Evolutionary conservation across 2,329 filamentous ascomycete genomes (phyloP).

Genomic region (Clonostachys rosea): DNA sequence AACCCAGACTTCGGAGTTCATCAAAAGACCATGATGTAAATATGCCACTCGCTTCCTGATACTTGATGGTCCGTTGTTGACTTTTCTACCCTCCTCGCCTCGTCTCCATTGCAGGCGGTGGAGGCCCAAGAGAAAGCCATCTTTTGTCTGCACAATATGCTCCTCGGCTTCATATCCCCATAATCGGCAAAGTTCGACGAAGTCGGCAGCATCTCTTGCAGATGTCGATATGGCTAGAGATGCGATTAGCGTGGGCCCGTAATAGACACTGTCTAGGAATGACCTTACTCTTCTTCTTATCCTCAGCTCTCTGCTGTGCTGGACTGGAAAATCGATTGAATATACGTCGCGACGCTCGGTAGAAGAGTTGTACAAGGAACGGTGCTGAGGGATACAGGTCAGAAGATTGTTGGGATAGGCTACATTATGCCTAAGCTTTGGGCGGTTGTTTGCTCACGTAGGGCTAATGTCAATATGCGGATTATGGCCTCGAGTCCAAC

Average conservation of each 20-base stretch:
- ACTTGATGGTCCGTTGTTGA: slow-evolving; percentile 68
- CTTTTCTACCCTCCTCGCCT: slow-evolving; percentile 73
- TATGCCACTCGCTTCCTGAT: slow-evolving; percentile 84
- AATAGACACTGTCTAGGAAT: neutral
- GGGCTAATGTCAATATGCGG: slow-evolving; percentile 78
- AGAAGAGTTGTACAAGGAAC: slow-evolving; percentile 77
- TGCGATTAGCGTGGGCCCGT: slow-evolving; percentile 10
- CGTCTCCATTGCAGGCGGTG: slow-evolving; percentile 81
- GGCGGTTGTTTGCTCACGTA: slow-evolving; percentile 55
- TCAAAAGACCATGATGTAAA: slow-evolving; percentile 90
- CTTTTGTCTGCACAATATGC: slow-evolving; percentile 89
- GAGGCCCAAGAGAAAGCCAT: slow-evolving; percentile 88
- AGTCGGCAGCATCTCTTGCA: slow-evolving; percentile 84
- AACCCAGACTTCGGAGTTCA: slow-evolving; percentile 99
- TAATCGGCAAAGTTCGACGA: slow-evolving; percentile 86
- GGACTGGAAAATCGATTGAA: slow-evolving; percentile 77
- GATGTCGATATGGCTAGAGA: slow-evolving; percentile 60
- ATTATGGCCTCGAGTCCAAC: slow-evolving; percentile 79
- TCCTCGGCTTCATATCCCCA: slow-evolving; percentile 94
- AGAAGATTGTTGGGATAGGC: neutral
- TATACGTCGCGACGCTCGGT: slow-evolving; percentile 72
- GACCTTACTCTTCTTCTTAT: slow-evolving; percentile 55
- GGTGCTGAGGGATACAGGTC: slow-evolving; percentile 48
- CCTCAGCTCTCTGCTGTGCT: slow-evolving; percentile 62
- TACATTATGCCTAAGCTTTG: neutral